Evolutionary conservation across 805 yeast species (phyloP).

Genomic region (Ogataea glucozyma): DNA sequence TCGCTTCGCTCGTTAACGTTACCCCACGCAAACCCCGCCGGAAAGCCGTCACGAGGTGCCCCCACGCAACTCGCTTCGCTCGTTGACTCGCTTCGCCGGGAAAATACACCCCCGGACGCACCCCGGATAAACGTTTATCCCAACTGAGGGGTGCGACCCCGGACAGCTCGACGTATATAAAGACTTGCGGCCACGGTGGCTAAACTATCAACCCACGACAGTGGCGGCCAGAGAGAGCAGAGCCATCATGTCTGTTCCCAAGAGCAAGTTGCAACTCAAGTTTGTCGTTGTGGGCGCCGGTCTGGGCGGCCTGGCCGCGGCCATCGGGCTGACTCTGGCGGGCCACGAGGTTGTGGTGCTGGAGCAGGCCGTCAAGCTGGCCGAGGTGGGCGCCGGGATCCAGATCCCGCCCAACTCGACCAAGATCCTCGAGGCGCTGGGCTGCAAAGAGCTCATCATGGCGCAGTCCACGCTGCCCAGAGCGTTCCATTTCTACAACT

Average conservation of each 20-base stretch:
- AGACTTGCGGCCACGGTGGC: too few species aligned
- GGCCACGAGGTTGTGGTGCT: conserved; percentile 31
- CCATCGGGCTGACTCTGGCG: conserved; percentile 26
- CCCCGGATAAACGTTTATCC: too few species aligned
- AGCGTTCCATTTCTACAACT: conserved; percentile 15
- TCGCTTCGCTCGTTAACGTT: too few species aligned
- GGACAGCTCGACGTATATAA: too few species aligned
- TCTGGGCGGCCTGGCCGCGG: conserved; percentile 33
- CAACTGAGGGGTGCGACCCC: too few species aligned
- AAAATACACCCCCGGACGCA: too few species aligned
- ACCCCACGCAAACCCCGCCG: too few species aligned
- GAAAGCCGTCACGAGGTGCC: too few species aligned
- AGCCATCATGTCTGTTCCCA: conserved; percentile 4
- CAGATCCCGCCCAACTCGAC: conserved; percentile 25
- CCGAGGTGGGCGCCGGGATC: conserved; percentile 22
- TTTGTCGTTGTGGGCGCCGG: conserved; percentile 35
- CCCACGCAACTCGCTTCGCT: too few species aligned
- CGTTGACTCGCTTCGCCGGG: too few species aligned
- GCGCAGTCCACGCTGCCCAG: conserved; percentile 15
- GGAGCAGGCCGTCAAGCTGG: conserved; percentile 29
- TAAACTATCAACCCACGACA: too few species aligned
- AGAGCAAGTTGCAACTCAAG: conserved; percentile 9
- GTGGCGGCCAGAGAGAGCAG: too few species aligned
- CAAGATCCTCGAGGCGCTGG: conserved; percentile 16
- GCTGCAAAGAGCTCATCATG: conserved; percentile 11